phyloP scores from a whole-genome alignment of 345 rosid genomes.

The Mangifera indica region DNA sequence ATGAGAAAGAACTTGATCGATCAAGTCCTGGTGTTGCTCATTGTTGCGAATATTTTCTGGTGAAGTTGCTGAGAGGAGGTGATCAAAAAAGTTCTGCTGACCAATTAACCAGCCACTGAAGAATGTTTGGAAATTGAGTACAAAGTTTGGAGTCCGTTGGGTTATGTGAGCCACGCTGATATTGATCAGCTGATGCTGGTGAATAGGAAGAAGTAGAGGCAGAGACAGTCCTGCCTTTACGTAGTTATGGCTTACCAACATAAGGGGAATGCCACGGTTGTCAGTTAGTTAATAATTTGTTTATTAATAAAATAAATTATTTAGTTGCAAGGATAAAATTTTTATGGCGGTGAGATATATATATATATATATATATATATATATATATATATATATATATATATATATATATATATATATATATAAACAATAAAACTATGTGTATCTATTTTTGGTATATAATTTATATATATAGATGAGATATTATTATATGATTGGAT shows the following conservation, averaged over 20 bases:
- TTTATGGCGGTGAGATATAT: too few relatives aligned
- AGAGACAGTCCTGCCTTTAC: neutral
- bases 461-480: too few relatives aligned
- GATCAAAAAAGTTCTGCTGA: conserved; percentile 18
- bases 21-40: conserved; percentile 15
- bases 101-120: conserved; percentile 33
- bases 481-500: too few relatives aligned
- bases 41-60: neutral
- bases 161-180: neutral
- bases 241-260: neutral
- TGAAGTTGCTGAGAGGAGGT: conserved; percentile 20
- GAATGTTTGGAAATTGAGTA: conserved; percentile 27
- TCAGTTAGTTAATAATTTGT: neutral
- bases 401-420: too few relatives aligned
- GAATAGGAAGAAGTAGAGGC: neutral
- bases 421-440: too few relatives aligned
- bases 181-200: neutral
- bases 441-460: too few relatives aligned
- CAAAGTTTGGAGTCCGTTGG: neutral
- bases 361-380: too few relatives aligned
- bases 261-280: neutral
- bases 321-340: neutral
- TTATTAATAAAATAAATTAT: neutral
- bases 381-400: too few relatives aligned
- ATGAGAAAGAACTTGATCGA: conserved; percentile 30